Percentiles rank a stretch among this genome's conserved stretches.
Evolutionary conservation across 2,329 filamentous ascomycete genomes (phyloP).

Genomic region (Madurella fahalii): DNA sequence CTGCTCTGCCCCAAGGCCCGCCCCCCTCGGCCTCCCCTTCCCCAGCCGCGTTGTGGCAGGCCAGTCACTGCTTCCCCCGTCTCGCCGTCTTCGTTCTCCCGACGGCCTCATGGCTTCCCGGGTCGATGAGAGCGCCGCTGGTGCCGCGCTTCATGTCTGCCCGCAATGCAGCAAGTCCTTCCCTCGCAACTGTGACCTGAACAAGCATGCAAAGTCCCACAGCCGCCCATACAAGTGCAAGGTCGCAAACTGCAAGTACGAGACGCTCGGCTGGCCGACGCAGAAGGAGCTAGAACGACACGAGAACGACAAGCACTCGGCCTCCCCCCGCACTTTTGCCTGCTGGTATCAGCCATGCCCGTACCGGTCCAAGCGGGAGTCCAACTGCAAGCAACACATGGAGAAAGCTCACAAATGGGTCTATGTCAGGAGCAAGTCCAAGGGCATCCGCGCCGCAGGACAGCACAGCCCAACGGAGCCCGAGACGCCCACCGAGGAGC

Average conservation of each 20-base stretch:
- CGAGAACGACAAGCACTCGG: slow-evolving; percentile 71
- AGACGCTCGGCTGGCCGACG: slow-evolving; percentile 67
- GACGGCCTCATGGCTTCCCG: slow-evolving; percentile 14
- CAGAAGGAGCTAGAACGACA: slow-evolving; percentile 76
- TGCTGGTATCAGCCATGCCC: slow-evolving; percentile 63
- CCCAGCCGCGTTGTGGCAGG: background rate
- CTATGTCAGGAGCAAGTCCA: slow-evolving; percentile 71
- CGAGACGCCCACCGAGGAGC: background rate
- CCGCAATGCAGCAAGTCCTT: slow-evolving; percentile 29
- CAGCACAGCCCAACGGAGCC: slow-evolving; percentile 24
- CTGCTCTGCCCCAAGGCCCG: no score
- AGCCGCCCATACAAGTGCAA: slow-evolving; percentile 72
- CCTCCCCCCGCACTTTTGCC: slow-evolving; percentile 59
- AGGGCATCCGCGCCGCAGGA: slow-evolving; percentile 45
- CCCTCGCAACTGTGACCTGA: slow-evolving; percentile 32
- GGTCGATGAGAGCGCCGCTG: slow-evolving; percentile 1
- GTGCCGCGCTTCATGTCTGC: slow-evolving; percentile 20
- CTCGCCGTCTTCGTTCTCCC: background rate
- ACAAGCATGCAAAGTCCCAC: slow-evolving; percentile 76
- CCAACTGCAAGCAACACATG: slow-evolving; percentile 84
- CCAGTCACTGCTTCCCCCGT: background rate
- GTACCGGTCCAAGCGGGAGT: slow-evolving; percentile 71
- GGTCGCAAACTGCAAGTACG: slow-evolving; percentile 63
- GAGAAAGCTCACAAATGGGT: slow-evolving; percentile 72
- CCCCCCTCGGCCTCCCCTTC: no score